Base-by-base conservation (phyloP, 805 yeast genomes). In the Pichia deserticola region DNA sequence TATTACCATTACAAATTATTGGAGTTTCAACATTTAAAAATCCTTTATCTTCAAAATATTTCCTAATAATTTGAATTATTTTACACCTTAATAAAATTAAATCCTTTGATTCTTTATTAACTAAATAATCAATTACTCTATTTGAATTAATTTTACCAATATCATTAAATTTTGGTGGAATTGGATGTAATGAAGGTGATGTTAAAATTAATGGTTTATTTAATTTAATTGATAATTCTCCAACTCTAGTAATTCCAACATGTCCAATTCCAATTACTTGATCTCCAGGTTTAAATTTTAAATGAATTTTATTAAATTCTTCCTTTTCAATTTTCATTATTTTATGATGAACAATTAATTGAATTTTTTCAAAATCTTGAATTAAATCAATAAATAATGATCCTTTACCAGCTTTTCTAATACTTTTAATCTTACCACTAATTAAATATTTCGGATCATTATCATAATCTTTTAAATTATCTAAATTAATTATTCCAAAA, bases 11-110 rank as follows among this genome's bases (percentile, higher is more conserved):
- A 0, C 89, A 78, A 11, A 93, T 65, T 1, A 89, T 77, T 0
- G 99, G 99, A 0, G 99, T 93, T 46, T 84, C 86, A 0, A 93
- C 95, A 63, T 89, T 97, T 3, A 86, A 53, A 56, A 89, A 93
- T 1, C 71, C 79, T 27, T 69, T 66, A 0, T 60, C 57, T 39
- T 73, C 71, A 25, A 92, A 73, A 57, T 78, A 89, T 1, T 60
- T 54, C 27, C 97, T 68, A 5, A 92, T 70, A 2, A 74, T 62
- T 10, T 71, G 69, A 2, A 83, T 71, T 1, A 89, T 68, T n/a
- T 67, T 59, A 2, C 83, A 74, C 53, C 92, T 76, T 1, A 80
- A 72, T 7, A 71, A 39, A 2, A 79, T 68, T 0, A 75, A 65
- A 3, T 76, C 72, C 40, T 72, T 66, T 2, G 85, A 73, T 13